These are phyloP conservation scores for Termitomyces sp. DNA, from an alignment of 1,284 basidiomycete genomes.

Conservation along the genomic window DNA sequence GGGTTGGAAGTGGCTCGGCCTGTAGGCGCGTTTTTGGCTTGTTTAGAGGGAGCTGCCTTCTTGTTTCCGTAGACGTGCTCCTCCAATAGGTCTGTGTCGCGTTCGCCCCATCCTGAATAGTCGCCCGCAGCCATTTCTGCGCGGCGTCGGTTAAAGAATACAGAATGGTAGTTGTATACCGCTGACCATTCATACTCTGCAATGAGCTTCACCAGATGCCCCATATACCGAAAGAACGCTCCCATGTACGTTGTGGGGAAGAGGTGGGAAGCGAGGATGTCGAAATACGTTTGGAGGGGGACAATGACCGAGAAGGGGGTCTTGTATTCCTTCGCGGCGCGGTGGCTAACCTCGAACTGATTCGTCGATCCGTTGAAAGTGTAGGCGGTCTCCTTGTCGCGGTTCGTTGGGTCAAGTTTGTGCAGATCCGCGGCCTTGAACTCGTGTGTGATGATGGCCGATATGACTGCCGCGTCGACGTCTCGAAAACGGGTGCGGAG, in stretches of 20 bases:
- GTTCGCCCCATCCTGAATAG: not conserved
- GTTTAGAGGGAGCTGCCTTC: not conserved
- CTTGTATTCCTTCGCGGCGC: not conserved
- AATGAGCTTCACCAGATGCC: not conserved
- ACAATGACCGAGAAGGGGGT: not conserved
- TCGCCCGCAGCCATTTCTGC: not conserved
- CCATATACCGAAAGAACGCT: not conserved
- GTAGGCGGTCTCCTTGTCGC: not conserved
- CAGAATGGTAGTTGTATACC: not conserved
- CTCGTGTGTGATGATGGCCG: not conserved
- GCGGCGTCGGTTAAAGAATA: not conserved
- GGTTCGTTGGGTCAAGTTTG: not conserved
- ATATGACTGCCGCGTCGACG: no score
- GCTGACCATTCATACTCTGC: not conserved
- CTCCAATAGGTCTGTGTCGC: not conserved
- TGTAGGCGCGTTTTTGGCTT: not conserved
- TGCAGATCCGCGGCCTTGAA: conserved; percentile 1
- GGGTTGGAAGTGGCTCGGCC: not conserved
- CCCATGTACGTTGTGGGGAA: not conserved
- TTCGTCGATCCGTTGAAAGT: not conserved
- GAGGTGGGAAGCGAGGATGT: not conserved
- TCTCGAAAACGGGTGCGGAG: no score
- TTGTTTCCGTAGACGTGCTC: not conserved
- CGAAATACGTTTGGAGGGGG: not conserved
- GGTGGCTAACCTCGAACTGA: not conserved